These are phyloP conservation scores for Corniculantispora saksenae DNA, from an alignment of 2,329 filamentous ascomycete genomes.

Conservation along the genomic window DNA sequence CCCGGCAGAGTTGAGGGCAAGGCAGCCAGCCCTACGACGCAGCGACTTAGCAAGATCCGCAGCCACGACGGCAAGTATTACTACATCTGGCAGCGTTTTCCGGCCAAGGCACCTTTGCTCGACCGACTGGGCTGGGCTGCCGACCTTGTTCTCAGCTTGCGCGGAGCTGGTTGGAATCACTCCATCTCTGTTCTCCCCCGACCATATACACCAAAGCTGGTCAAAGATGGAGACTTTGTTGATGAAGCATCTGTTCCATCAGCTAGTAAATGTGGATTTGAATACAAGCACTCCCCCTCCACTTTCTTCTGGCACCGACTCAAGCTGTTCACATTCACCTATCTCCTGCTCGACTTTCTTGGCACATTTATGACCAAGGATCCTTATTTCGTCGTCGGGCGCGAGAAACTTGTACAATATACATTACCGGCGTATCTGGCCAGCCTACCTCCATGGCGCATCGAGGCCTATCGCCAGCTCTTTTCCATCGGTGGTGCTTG, in stretches of 20 bases:
- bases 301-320: constrained; percentile 50
- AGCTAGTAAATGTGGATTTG: constrained; percentile 47
- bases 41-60: not conserved
- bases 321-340: constrained; percentile 53
- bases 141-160: constrained; percentile 56
- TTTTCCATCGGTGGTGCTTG: constrained; percentile 59
- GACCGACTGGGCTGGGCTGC: constrained; percentile 56
- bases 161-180: constrained; percentile 61
- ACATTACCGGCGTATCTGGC: constrained; percentile 46
- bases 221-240: constrained; percentile 38
- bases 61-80: constrained; percentile 36
- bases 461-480: constrained; percentile 57
- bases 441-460: constrained; percentile 43
- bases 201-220: constrained; percentile 39
- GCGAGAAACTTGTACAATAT: constrained; percentile 33
- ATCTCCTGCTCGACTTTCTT: constrained; percentile 68
- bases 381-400: constrained; percentile 69
- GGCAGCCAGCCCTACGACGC: not conserved
- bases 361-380: constrained; percentile 73
- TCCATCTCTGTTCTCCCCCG: constrained; percentile 52
- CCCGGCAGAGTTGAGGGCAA: too few relatives aligned
- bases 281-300: constrained; percentile 41
- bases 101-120: constrained; percentile 47
- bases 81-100: constrained; percentile 64
- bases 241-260: constrained; percentile 44